Percentiles rank a stretch among this genome's conserved stretches.
These are phyloP conservation scores for Gossypium aridum DNA, from an alignment of 441 rosid species.

Conservation along the genomic window DNA sequence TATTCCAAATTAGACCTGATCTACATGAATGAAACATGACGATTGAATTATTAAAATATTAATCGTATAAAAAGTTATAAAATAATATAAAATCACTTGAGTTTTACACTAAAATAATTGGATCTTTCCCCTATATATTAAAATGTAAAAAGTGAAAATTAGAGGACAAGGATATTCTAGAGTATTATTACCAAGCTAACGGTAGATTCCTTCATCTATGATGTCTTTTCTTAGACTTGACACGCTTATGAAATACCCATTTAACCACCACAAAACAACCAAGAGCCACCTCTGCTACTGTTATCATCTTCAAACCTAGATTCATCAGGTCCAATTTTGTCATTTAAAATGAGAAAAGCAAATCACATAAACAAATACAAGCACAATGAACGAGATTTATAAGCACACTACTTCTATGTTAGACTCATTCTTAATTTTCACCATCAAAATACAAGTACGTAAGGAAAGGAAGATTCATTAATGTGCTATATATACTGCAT, in stretches of 20 bases:
- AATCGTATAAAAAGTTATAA: no score
- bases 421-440: background rate
- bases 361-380: background rate
- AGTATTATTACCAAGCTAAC: no score
- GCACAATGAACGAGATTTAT: background rate
- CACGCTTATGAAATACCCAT: constrained; percentile 19
- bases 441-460: background rate
- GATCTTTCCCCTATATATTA: no score
- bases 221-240: constrained; percentile 47
- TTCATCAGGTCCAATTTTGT: constrained; percentile 11
- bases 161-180: background rate
- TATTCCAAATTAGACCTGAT: no score
- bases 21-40: no score
- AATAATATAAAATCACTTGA: no score
- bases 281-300: constrained; percentile 41
- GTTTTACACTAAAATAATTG: no score
- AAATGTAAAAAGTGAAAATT: background rate
- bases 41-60: no score
- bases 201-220: constrained; percentile 8
- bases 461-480: background rate
- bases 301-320: constrained; percentile 66
- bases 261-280: constrained; percentile 36
- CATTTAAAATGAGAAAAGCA: background rate
- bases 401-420: background rate
- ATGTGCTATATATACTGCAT: background rate